Conservation (phyloP, 2,329 filamentous ascomycete species). For the Helicocarpus griseus region DNA sequence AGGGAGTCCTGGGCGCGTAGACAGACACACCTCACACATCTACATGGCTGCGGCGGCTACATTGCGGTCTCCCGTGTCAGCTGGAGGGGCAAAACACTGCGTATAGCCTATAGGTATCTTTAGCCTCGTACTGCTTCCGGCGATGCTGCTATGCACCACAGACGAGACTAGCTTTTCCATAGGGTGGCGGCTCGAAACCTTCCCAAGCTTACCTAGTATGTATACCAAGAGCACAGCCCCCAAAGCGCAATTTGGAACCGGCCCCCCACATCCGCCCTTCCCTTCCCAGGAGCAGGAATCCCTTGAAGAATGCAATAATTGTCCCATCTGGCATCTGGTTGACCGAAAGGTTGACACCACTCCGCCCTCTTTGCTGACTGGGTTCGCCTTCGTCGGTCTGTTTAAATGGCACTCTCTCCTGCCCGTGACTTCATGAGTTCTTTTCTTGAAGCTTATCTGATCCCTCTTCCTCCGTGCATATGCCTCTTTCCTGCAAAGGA, state of each 20-base stretch:
- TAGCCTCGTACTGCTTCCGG: not conserved
- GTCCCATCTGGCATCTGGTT: too few relatives aligned
- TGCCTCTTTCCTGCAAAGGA: not conserved
- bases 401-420: not conserved
- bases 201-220: not conserved
- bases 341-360: too few relatives aligned
- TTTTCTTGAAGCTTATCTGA: not conserved
- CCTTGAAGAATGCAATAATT: too few relatives aligned
- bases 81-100: not conserved
- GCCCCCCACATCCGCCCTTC: not conserved
- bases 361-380: too few relatives aligned
- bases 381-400: too few relatives aligned
- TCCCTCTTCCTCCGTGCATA: not conserved
- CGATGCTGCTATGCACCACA: too few relatives aligned
- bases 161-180: not conserved
- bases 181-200: not conserved
- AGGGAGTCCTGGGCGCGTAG: too few relatives aligned
- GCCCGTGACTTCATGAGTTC: not conserved
- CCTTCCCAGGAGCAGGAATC: not conserved
- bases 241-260: too few relatives aligned
- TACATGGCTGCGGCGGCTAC: conserved; percentile 1
- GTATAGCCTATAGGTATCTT: not conserved
- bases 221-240: too few relatives aligned
- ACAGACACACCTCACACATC: too few relatives aligned
- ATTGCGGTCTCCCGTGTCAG: conserved; percentile 1